Conservation (phyloP, 2,329 filamentous ascomycete genomes). For the Fusarium foetens region DNA sequence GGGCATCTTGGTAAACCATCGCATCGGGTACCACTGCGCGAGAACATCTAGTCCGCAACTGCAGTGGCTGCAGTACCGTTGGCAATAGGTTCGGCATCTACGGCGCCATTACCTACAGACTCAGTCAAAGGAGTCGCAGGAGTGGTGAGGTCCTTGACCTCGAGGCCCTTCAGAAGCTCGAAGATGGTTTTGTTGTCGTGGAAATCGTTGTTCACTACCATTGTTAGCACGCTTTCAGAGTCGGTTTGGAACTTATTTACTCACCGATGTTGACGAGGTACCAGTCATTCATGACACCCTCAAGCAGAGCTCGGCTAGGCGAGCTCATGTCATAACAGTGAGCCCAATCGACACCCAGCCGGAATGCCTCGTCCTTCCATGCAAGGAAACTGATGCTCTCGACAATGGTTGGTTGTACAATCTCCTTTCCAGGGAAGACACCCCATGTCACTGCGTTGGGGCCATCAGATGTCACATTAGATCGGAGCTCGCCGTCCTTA, state of each 20-base stretch:
- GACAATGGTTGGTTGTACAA: slow-evolving; percentile 99
- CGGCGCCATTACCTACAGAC: slow-evolving; percentile 27
- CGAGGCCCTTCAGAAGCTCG: slow-evolving; percentile 81
- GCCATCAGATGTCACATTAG: slow-evolving; percentile 84
- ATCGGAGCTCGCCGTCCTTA: slow-evolving; percentile 81
- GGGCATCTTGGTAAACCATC: background rate
- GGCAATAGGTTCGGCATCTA: slow-evolving; percentile 10
- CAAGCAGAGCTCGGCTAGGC: slow-evolving; percentile 81
- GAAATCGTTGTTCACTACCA: slow-evolving; percentile 94
- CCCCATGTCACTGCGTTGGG: slow-evolving; percentile 99
- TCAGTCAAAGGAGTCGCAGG: slow-evolving; percentile 43
- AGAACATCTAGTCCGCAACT: slow-evolving; percentile 29
- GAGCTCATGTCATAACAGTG: slow-evolving; percentile 84
- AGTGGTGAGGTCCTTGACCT: slow-evolving; percentile 71
- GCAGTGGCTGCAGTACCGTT: slow-evolving; percentile 21
- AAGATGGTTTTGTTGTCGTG: slow-evolving; percentile 85
- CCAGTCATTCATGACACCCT: slow-evolving; percentile 88
- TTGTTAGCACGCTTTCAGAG: slow-evolving; percentile 1
- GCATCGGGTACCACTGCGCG: background rate
- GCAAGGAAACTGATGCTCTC: slow-evolving; percentile 97
- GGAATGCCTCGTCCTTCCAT: slow-evolving; percentile 98
- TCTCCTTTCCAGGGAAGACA: slow-evolving; percentile 98
- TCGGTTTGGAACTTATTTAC: slow-evolving; percentile 45
- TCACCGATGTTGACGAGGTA: slow-evolving; percentile 94
- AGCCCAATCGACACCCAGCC: slow-evolving; percentile 91